Evolutionary conservation across 768 basidiomycete genomes (phyloP).

Genomic region (Calocybe indica): DNA sequence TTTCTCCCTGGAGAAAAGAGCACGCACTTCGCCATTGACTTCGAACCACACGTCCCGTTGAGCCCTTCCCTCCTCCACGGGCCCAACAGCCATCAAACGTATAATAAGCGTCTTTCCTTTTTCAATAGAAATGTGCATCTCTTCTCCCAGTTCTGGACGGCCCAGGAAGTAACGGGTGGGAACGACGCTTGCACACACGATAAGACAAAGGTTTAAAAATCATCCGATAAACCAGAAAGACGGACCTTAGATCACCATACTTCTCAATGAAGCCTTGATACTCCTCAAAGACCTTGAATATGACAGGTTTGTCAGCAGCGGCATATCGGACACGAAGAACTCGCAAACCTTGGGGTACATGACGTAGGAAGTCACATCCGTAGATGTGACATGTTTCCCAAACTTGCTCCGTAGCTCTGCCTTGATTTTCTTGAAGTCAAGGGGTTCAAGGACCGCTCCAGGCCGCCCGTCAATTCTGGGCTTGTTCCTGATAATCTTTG

Average conservation of each 20-base stretch:
- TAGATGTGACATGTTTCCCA: constrained; percentile 90
- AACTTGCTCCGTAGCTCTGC: constrained; percentile 88
- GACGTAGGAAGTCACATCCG: constrained; percentile 90
- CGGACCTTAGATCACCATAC: constrained; percentile 89
- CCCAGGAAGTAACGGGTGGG: constrained; percentile 97
- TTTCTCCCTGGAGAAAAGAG: constrained; percentile 4
- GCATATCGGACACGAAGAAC: constrained; percentile 1
- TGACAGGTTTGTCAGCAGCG: not conserved
- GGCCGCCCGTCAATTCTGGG: constrained; percentile 92
- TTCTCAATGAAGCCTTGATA: constrained; percentile 93
- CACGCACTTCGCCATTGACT: constrained; percentile 85
- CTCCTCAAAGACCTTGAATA: constrained; percentile 85
- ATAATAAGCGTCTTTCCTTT: constrained; percentile 96
- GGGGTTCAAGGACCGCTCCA: constrained; percentile 77
- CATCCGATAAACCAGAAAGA: constrained; percentile 5
- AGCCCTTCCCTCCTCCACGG: constrained; percentile 86
- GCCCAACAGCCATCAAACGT: constrained; percentile 91
- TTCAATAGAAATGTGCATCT: constrained; percentile 95
- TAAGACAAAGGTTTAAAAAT: constrained; percentile 7
- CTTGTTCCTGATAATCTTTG: constrained; percentile 88
- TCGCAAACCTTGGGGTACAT: constrained; percentile 92
- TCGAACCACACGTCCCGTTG: constrained; percentile 98
- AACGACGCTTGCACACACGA: constrained; percentile 57
- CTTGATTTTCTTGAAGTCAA: constrained; percentile 97
- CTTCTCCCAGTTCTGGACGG: constrained; percentile 87